These are phyloP conservation scores for Daldinia eschscholtzii DNA, from an alignment of 2,329 filamentous ascomycete genomes.

Conservation along the genomic window DNA sequence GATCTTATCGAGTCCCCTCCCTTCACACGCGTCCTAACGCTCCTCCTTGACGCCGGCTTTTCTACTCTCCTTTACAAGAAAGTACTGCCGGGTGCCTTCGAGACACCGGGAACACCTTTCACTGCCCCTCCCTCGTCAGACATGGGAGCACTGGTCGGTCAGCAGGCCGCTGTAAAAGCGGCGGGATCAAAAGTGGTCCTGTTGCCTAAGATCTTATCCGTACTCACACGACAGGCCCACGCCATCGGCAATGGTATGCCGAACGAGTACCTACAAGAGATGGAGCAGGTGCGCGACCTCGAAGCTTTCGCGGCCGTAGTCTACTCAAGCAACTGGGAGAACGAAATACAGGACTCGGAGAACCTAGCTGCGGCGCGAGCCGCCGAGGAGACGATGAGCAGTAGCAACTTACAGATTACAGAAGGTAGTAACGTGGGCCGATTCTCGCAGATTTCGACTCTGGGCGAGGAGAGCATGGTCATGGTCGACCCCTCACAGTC, in stretches of 20 bases:
- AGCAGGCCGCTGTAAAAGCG: conserved; percentile 41
- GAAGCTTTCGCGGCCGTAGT: conserved; percentile 89
- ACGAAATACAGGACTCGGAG: conserved; percentile 67
- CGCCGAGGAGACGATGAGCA: conserved; percentile 27
- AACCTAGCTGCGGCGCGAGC: conserved; percentile 44
- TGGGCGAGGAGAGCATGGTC: conserved; percentile 64
- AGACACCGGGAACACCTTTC: conserved; percentile 63
- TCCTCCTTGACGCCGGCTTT: conserved; percentile 89
- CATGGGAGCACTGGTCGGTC: conserved; percentile 13
- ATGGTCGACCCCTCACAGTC: conserved; percentile 59
- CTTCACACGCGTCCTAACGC: conserved; percentile 87
- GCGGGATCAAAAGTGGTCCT: conserved; percentile 69
- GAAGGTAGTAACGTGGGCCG: conserved; percentile 39
- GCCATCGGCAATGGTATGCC: conserved; percentile 83
- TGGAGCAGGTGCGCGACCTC: conserved; percentile 81
- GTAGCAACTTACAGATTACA: conserved; percentile 20
- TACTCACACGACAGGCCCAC: conserved; percentile 91
- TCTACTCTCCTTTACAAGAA: conserved; percentile 85
- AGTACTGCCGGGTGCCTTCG: conserved; percentile 83
- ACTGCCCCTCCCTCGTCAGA: conserved; percentile 20
- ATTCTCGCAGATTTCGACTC: conserved; percentile 31
- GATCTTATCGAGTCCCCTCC: conserved; percentile 95
- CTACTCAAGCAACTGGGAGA: conserved; percentile 86
- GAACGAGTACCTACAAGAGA: conserved; percentile 77
- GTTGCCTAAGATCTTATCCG: conserved; percentile 88